phyloP scores from a whole-genome alignment of 306 rosid genomes.

The Rosa lucieae region DNA sequence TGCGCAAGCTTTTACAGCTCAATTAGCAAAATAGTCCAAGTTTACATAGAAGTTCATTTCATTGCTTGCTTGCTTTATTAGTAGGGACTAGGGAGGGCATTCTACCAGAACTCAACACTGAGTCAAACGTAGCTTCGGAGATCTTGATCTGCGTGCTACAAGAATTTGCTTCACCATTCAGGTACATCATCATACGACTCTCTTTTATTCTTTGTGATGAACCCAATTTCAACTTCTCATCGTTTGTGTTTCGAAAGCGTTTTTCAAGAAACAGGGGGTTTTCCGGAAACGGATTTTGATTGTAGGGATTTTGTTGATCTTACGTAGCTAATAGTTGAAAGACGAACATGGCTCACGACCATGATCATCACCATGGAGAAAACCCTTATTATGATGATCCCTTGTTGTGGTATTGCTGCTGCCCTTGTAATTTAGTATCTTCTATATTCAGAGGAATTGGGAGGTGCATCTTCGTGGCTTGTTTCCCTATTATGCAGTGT shows the following conservation, averaged over 20 bases:
- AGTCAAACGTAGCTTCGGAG: too few relatives aligned
- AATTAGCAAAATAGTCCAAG: not conserved
- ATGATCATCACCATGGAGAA: slow-evolving; percentile 1
- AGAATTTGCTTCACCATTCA: too few relatives aligned
- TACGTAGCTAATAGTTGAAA: too few relatives aligned
- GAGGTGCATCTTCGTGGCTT: slow-evolving; percentile 17
- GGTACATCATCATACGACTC: too few relatives aligned
- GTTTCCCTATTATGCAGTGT: slow-evolving; percentile 19
- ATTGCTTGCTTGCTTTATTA: not conserved
- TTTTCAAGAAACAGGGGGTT: too few relatives aligned
- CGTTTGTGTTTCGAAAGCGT: not conserved
- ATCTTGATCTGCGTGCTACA: too few relatives aligned
- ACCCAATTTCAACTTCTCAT: not conserved
- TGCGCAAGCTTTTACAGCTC: not conserved
- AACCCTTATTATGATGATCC: not conserved
- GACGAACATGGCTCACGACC: too few relatives aligned
- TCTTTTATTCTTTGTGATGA: not conserved
- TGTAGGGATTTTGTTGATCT: too few relatives aligned
- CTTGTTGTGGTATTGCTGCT: not conserved
- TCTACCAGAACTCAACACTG: too few relatives aligned
- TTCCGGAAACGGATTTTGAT: too few relatives aligned
- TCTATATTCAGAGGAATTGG: slow-evolving; percentile 5
- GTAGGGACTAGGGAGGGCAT: too few relatives aligned
- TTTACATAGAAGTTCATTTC: not conserved
- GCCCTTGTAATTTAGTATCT: slow-evolving; percentile 9